phyloP scores from a whole-genome alignment of 768 basidiomycete genomes.

The Russula compacta region DNA sequence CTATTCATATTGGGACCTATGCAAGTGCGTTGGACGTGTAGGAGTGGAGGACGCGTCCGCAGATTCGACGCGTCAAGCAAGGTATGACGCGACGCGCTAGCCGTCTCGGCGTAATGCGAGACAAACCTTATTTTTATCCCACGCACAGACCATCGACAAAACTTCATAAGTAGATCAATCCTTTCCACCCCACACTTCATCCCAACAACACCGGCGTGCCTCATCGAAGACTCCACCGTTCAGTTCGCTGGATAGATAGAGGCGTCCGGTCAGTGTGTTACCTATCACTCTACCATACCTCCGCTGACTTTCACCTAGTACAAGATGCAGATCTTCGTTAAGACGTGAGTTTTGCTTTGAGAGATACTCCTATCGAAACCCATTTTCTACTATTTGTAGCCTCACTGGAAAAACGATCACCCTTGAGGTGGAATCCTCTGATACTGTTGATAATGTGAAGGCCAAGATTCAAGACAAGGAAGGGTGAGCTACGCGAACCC shows the following conservation, averaged over 20 bases:
- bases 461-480: slow-evolving; percentile 97
- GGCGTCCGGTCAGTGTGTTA: slow-evolving; percentile 40
- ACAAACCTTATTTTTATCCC: slow-evolving; percentile 24
- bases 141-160: slow-evolving; percentile 41
- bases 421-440: slow-evolving; percentile 94
- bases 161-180: slow-evolving; percentile 23
- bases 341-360: slow-evolving; percentile 60
- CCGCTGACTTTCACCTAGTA: slow-evolving; percentile 1
- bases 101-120: slow-evolving; percentile 4
- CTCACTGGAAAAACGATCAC: slow-evolving; percentile 99
- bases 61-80: neutral
- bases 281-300: neutral
- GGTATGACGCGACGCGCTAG: neutral
- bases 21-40: neutral
- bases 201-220: slow-evolving; percentile 45
- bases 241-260: slow-evolving; percentile 81
- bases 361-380: neutral
- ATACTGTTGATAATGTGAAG: slow-evolving; percentile 98
- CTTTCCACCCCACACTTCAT: slow-evolving; percentile 22
- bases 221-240: slow-evolving; percentile 93
- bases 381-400: slow-evolving; percentile 34
- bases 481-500: slow-evolving; percentile 46
- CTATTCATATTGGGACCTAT: slow-evolving; percentile 37
- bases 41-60: neutral
- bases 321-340: slow-evolving; percentile 97